A percentile compares a stretch with the other conserved stretches of the same genome.
These are phyloP conservation scores for Cladosporium sp. DNA, from an alignment of 2,329 filamentous ascomycete species.

Conservation along the genomic window DNA sequence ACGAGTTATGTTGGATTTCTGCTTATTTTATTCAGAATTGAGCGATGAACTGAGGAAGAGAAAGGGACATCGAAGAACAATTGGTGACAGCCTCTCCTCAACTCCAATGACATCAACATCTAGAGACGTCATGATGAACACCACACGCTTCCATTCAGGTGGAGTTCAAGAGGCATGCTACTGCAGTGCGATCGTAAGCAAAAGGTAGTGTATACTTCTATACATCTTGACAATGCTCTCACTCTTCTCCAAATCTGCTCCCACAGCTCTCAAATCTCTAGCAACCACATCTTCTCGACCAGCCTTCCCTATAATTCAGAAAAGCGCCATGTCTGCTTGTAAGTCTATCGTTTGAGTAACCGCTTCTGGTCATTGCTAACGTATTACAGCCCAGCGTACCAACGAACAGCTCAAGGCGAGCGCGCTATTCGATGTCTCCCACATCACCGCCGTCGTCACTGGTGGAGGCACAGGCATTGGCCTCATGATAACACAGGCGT, in stretches of 20 bases:
- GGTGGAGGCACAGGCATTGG: conserved; percentile 48
- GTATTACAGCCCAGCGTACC: conserved; percentile 7
- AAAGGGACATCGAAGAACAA: neutral
- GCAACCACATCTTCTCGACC: conserved; percentile 23
- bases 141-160: neutral
- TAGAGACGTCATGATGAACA: conserved; percentile 13
- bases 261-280: conserved; percentile 11
- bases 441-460: conserved; percentile 48
- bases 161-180: conserved; percentile 2
- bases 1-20: too few relatives aligned
- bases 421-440: conserved; percentile 48
- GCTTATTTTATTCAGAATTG: too few relatives aligned
- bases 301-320: conserved; percentile 21
- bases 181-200: neutral
- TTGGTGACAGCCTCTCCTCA: neutral
- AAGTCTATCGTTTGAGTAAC: neutral
- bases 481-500: conserved; percentile 41
- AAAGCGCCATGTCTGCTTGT: conserved; percentile 26
- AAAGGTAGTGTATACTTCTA: neutral
- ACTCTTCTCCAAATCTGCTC: conserved; percentile 23
- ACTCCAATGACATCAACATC: conserved; percentile 12
- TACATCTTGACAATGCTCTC: conserved; percentile 22
- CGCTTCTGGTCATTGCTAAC: neutral
- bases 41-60: neutral
- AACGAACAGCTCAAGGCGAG: conserved; percentile 44